phyloP scores from a whole-genome alignment of 164 flowering plant genomes.

The Chimonanthus salicifolius region DNA sequence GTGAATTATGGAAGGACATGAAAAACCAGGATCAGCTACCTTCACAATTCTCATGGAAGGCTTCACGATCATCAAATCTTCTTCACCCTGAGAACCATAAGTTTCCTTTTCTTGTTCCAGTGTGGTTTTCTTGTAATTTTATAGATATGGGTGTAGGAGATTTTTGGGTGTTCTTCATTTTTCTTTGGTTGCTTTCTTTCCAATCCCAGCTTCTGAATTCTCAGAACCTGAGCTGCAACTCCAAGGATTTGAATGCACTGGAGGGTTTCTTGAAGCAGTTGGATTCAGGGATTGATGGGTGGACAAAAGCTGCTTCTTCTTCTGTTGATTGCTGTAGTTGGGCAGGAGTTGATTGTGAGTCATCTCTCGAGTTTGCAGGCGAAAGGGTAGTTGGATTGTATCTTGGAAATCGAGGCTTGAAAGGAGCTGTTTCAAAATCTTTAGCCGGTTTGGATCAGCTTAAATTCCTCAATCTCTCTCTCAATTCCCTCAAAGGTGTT shows the following conservation, averaged over 20 bases:
- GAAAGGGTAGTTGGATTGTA: slow-evolving; percentile 37
- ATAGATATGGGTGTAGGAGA: background rate
- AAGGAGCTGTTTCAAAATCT: slow-evolving; percentile 45
- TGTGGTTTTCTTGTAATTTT: background rate
- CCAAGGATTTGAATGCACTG: slow-evolving; percentile 18
- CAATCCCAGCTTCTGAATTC: slow-evolving; percentile 8
- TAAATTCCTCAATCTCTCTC: slow-evolving; percentile 56
- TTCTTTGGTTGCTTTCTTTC: slow-evolving; percentile 1
- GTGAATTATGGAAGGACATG: background rate
- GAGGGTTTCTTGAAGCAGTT: slow-evolving; percentile 8
- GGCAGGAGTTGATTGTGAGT: slow-evolving; percentile 62
- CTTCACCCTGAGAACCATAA: background rate
- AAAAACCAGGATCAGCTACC: background rate
- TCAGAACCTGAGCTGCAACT: slow-evolving; percentile 8
- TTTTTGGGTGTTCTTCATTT: background rate
- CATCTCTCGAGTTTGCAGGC: slow-evolving; percentile 28
- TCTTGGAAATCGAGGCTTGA: slow-evolving; percentile 38
- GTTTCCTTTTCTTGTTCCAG: background rate
- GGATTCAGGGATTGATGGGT: slow-evolving; percentile 5
- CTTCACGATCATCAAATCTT: background rate
- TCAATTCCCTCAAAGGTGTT: slow-evolving; percentile 44
- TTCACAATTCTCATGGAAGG: background rate
- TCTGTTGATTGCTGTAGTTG: slow-evolving; percentile 43
- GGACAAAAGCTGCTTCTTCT: slow-evolving; percentile 14
- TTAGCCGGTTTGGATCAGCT: slow-evolving; percentile 47